Conservation (phyloP, 2,329 filamentous ascomycete genomes). For the Exophiala phaeomuriformis region DNA sequence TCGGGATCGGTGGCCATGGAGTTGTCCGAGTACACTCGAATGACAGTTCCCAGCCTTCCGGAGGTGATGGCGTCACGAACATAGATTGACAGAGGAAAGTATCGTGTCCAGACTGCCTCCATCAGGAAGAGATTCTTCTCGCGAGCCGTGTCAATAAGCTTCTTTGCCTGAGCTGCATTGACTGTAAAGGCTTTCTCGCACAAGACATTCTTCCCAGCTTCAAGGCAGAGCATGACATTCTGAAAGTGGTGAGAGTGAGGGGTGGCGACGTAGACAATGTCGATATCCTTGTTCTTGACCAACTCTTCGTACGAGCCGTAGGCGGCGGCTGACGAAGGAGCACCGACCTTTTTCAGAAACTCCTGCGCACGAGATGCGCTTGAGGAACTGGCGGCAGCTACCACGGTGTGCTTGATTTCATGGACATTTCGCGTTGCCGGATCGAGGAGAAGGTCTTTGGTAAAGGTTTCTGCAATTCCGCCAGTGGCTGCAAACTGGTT, state of each 20-base stretch:
- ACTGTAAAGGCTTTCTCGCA: slow-evolving; percentile 90
- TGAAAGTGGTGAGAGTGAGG: slow-evolving; percentile 92
- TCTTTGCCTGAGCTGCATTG: slow-evolving; percentile 66
- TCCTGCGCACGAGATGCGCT: slow-evolving; percentile 60
- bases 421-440: slow-evolving; percentile 61
- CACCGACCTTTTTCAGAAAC: slow-evolving; percentile 64
- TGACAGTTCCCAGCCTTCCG: slow-evolving; percentile 48
- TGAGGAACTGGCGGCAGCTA: slow-evolving; percentile 73
- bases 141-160: slow-evolving; percentile 63
- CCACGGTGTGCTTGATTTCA: slow-evolving; percentile 68
- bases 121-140: slow-evolving; percentile 70
- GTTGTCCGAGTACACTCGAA: slow-evolving; percentile 44
- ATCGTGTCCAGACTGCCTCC: slow-evolving; percentile 86
- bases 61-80: slow-evolving; percentile 38
- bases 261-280: slow-evolving; percentile 83
- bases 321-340: slow-evolving; percentile 53
- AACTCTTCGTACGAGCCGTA: slow-evolving; percentile 80
- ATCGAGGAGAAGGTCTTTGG: slow-evolving; percentile 70
- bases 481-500: slow-evolving; percentile 35
- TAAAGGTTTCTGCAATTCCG: slow-evolving; percentile 50
- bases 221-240: slow-evolving; percentile 72
- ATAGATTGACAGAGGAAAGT: slow-evolving; percentile 64
- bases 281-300: slow-evolving; percentile 67
- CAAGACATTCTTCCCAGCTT: slow-evolving; percentile 77
- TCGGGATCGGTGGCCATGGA: slow-evolving; percentile 12